Base-by-base conservation (phyloP, 495 filamentous ascomycete genomes). In the Xeromyces bisporus region DNA sequence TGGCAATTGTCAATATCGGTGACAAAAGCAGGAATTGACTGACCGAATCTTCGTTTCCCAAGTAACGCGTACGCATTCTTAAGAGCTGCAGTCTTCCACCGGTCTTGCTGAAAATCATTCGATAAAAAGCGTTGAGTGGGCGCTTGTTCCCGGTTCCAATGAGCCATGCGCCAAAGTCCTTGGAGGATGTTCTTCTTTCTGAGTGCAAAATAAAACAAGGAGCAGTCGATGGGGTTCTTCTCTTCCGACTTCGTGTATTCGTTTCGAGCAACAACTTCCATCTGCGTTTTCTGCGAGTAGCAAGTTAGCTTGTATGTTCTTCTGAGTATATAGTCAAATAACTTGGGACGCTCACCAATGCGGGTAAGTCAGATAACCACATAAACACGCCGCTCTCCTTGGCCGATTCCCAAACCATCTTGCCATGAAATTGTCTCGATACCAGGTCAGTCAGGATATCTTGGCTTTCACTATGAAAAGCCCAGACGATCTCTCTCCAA, bases 41-140 rank as follows among this genome's bases (percentile, higher is more conserved):
- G 55, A 86, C 80, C 78, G 53, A 91, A 93, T 44, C 89, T 67
- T 23, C 79, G 73, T 55, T 84, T 89, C 26, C 85, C 87, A 47
- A 96, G 75, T 35, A 99, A 50, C n/a, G 87, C 86, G 53, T 92
- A 99, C 1, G 89, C 89, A 46, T 99, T 99, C 55, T 99, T 99
- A 35, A 91, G 51, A 7, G 91, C 89, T 2, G 83, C 75, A 1
- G 81, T 93, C 56, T 71, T 79, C 84, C 89, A 93, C 38, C 80
- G 73, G 7, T 68, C 58, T 33, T 92, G 79, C 3, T 70, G 60
- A 54, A 99, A 99, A 50, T 94, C 80, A 40, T 93, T 91, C 5
- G 74, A 66, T 11, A 99, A 54, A 15, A 99, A 60, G 32, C 61
- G 67, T 29, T 69, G 68, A 6, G 89, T 99, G 0, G 75, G 67